A percentile compares a stretch with the other conserved stretches of the same genome.
phyloP scores from a whole-genome alignment of 305 asterid genomes.

The Coffea humblotiana region DNA sequence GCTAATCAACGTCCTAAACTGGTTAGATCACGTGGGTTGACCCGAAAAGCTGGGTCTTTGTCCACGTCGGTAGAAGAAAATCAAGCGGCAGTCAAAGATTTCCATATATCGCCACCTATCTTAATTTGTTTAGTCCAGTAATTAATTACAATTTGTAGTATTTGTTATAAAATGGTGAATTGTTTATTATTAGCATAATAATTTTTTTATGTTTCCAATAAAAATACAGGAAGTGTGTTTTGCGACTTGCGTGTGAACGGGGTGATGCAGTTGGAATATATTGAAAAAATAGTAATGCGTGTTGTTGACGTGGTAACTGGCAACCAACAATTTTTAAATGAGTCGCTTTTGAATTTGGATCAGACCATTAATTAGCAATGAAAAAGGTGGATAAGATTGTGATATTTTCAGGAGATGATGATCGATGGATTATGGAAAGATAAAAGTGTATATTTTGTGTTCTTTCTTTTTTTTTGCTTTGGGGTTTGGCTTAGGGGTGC shows the following conservation, averaged over 20 bases:
- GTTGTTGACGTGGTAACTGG: constrained; percentile 25
- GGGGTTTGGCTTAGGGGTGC: too few relatives aligned
- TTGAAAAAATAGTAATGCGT: constrained; percentile 14
- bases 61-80: constrained; percentile 29
- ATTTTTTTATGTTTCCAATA: neutral
- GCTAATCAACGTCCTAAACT: neutral
- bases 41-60: constrained; percentile 41
- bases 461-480: too few relatives aligned
- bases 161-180: neutral
- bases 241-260: constrained; percentile 24
- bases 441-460: too few relatives aligned
- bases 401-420: neutral
- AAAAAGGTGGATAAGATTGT: neutral
- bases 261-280: constrained; percentile 3
- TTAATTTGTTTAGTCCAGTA: neutral
- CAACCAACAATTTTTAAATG: neutral
- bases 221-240: neutral
- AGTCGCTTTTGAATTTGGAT: neutral
- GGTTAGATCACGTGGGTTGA: constrained; percentile 43
- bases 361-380: neutral
- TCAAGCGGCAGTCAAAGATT: constrained; percentile 32
- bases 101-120: constrained; percentile 7
- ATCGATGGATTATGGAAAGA: neutral
- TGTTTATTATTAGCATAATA: neutral
- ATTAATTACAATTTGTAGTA: neutral